Evolutionary conservation across 805 yeast genomes (phyloP), one percentile per base, ranked within the genome.

Genomic region (Kodamaea leandrae): DNA sequence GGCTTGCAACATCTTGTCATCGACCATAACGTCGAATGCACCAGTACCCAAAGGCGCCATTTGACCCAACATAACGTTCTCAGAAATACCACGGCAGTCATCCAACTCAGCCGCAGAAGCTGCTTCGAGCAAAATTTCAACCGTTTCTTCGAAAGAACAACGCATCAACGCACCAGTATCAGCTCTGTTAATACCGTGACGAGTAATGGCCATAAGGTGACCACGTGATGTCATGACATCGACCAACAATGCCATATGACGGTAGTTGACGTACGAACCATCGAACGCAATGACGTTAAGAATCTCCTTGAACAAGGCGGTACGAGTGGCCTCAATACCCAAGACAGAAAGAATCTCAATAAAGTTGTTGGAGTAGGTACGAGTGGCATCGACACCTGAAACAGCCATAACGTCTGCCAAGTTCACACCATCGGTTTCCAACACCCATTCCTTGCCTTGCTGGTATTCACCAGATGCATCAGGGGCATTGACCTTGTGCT

Each of bases 111-210:
- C 99, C 32, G 95, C 80, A 4, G 98, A 96, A 63, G 96, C 99
- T 14, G 99, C 99, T 59, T 93, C 99, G 54, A 93, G 79, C 61
- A 93, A 71, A 57, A 93, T 93, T 69, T 93, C 99, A 30, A 93
- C 99, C 6, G 99, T 93, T 66, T 93, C 99, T 70, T 93, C 99
- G 72, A 93, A 93, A 32, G 99, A 91, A 73, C 97, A 93, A 68
- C 99, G 82, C 99, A 93, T 93, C 60, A 93, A 76, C 2, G 99
- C 99, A 68, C 99, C 99, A 21, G 99, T 93, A 52, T 93, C 96
- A 27, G 96, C 86, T 70, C 99, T 83, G 68, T 93, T 93, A 68
- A 93, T 91, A 78, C 99, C 99, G 61, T 93, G 99, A 78, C 99
- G 95, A 32, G 98, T 91, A 57, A 93, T 90, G 29, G 99, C 98